Conservation (phyloP, 768 basidiomycete species). For the Tylopilus sp. region DNA sequence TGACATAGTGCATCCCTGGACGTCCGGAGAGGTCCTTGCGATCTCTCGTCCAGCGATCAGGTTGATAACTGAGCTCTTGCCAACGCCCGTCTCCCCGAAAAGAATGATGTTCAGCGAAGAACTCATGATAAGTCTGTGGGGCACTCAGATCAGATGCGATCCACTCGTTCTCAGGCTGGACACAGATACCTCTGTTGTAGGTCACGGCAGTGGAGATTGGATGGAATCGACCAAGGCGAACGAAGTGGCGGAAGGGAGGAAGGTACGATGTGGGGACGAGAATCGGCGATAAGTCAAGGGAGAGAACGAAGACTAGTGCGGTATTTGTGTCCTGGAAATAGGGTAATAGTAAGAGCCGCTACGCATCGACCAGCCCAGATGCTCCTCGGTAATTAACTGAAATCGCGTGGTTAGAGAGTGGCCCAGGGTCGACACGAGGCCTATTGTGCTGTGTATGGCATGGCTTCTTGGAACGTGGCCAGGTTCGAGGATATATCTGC, state of each 20-base stretch:
- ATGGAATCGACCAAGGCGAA: not conserved
- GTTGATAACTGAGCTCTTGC: slow-evolving; percentile 35
- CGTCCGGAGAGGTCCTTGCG: slow-evolving; percentile 26
- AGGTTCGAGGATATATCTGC: slow-evolving; percentile 2
- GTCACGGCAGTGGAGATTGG: not conserved
- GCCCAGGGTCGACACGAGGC: slow-evolving; percentile 18
- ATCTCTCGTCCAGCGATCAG: slow-evolving; percentile 26
- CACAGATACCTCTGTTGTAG: slow-evolving; percentile 9
- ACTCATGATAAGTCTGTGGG: slow-evolving; percentile 16
- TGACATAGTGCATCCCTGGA: slow-evolving; percentile 37
- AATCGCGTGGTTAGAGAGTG: slow-evolving; percentile 4
- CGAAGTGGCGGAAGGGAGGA: not conserved
- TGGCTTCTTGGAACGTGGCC: slow-evolving; percentile 13
- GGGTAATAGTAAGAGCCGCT: slow-evolving; percentile 1
- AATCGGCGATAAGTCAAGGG: slow-evolving; percentile 3
- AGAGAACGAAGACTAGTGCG: not conserved
- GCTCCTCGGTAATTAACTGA: slow-evolving; percentile 22
- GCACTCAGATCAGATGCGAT: slow-evolving; percentile 16
- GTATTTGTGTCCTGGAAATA: slow-evolving; percentile 16
- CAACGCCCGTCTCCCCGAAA: slow-evolving; percentile 42
- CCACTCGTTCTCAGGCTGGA: not conserved
- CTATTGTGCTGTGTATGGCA: slow-evolving; percentile 1
- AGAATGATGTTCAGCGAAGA: slow-evolving; percentile 36
- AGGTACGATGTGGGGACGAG: not conserved
- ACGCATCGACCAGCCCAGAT: slow-evolving; percentile 13